Conservation (phyloP, 2,329 filamentous ascomycete species). For the Diaporthe helianthi region DNA sequence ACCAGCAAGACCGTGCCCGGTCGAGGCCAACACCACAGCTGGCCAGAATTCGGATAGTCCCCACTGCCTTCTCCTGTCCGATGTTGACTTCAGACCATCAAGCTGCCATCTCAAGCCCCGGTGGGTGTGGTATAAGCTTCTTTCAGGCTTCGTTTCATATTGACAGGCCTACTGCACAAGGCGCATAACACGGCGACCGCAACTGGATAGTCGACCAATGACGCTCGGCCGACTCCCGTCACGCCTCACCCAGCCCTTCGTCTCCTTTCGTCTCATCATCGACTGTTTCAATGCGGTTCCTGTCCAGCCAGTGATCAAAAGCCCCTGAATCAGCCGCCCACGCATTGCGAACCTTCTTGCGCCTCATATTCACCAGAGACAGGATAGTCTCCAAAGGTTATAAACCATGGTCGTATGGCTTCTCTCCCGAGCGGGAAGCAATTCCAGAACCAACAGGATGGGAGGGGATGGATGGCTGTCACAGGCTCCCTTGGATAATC, state of each 20-base stretch:
- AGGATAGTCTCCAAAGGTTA: neutral
- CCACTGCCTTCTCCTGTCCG: neutral
- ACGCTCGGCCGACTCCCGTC: neutral
- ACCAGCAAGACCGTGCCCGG: neutral
- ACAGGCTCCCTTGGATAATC: conserved; percentile 28
- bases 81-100: conserved; percentile 15
- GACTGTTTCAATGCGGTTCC: conserved; percentile 8
- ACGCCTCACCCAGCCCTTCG: neutral
- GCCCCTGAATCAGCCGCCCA: neutral
- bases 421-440: neutral
- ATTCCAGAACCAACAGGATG: neutral
- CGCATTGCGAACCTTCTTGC: neutral
- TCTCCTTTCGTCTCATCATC: conserved; percentile 22
- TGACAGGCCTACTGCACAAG: conserved; percentile 27
- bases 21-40: neutral
- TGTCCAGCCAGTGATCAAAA: neutral
- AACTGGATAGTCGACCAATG: neutral
- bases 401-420: neutral
- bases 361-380: neutral
- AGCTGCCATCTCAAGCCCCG: conserved; percentile 5
- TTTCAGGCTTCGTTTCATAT: conserved; percentile 37
- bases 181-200: neutral
- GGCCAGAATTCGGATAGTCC: neutral
- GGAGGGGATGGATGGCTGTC: neutral
- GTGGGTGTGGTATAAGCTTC: conserved; percentile 22